Evolutionary conservation across 768 basidiomycete species (phyloP).

Genomic region (Leccinum disarticulatum): DNA sequence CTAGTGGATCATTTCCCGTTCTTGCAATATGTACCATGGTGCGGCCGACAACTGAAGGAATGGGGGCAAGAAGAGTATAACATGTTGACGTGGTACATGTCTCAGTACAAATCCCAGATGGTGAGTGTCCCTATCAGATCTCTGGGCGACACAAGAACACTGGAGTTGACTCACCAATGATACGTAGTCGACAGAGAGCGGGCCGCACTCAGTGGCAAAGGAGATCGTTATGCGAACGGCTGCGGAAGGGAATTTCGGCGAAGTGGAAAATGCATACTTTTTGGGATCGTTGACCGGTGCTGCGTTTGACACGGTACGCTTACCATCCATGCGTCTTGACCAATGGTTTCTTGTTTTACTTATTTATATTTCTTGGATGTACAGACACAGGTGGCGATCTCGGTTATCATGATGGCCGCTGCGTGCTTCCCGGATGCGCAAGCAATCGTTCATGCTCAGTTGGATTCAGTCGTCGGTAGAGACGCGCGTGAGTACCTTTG

Average conservation of each 20-base stretch:
- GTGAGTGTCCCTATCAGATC: not conserved
- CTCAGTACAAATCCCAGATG: slow-evolving; percentile 40
- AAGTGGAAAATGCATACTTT: slow-evolving; percentile 56
- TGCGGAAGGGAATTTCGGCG: slow-evolving; percentile 46
- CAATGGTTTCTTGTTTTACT: not conserved
- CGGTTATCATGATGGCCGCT: slow-evolving; percentile 37
- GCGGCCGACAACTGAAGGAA: slow-evolving; percentile 50
- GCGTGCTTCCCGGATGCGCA: slow-evolving; percentile 36
- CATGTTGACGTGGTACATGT: slow-evolving; percentile 48
- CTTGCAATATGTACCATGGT: slow-evolving; percentile 56
- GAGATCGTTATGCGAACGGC: slow-evolving; percentile 50
- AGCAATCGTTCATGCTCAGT: slow-evolving; percentile 35
- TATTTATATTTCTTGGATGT: not conserved
- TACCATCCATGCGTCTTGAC: not conserved
- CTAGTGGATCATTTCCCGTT: slow-evolving; percentile 37
- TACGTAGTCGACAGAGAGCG: slow-evolving; percentile 11
- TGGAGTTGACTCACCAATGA: not conserved
- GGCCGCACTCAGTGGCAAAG: slow-evolving; percentile 44
- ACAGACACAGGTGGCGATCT: slow-evolving; percentile 29
- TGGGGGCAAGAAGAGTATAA: slow-evolving; percentile 55
- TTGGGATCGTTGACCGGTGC: slow-evolving; percentile 64
- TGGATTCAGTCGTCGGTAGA: slow-evolving; percentile 37
- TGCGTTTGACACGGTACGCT: slow-evolving; percentile 51
- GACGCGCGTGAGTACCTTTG: slow-evolving; percentile 30
- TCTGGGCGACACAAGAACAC: not conserved